Evolutionary conservation across 352 stramenopile genomes (phyloP).

Genomic region (Phytophthora sojae): DNA sequence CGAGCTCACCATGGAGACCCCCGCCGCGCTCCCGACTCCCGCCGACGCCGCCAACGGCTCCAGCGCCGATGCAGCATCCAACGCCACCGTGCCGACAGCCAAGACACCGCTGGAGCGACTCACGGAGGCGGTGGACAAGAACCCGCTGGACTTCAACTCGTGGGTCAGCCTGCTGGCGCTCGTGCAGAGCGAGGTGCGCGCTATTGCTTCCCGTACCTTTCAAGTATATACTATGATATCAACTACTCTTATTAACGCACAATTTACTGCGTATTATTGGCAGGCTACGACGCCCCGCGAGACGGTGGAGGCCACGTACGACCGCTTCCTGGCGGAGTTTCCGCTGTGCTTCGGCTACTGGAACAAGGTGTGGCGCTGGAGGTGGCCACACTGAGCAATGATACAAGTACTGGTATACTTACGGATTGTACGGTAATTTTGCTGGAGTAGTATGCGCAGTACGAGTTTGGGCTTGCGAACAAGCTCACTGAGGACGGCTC

Average conservation of each 20-base stretch:
- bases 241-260: constrained; percentile 1
- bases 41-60: constrained; percentile 13
- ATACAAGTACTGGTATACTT: not conserved
- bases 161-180: constrained; percentile 79
- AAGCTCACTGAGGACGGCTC: constrained; percentile 48
- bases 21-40: constrained; percentile 8
- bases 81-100: constrained; percentile 2
- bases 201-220: not conserved
- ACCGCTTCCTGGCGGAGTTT: constrained; percentile 77
- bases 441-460: constrained; percentile 67
- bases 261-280: not conserved
- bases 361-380: constrained; percentile 70
- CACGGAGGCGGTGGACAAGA: constrained; percentile 60
- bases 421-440: not conserved
- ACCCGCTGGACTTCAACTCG: constrained; percentile 84
- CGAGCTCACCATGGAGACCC: constrained; percentile 36
- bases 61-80: constrained; percentile 9
- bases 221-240: not conserved
- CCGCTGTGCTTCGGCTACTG: constrained; percentile 88
- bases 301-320: constrained; percentile 72
- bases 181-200: constrained; percentile 69
- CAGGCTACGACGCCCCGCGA: constrained; percentile 52
- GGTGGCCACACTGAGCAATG: not conserved
- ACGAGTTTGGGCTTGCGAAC: constrained; percentile 57
- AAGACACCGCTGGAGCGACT: constrained; percentile 62